Conservation (phyloP, 805 yeast species). For the Cyberlindnera xylosilytica region DNA sequence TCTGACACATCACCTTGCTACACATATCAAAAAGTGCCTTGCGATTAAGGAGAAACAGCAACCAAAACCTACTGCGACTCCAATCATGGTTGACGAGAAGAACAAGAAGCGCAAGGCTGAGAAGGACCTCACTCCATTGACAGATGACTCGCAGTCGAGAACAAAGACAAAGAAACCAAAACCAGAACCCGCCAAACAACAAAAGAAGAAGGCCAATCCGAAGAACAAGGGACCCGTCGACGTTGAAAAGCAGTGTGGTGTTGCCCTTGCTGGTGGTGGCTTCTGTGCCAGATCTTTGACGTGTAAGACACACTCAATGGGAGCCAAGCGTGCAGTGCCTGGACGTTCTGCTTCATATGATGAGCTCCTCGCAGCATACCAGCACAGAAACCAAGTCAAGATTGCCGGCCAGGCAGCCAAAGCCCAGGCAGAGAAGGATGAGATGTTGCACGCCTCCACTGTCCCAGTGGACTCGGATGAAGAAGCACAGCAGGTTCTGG, state of each 20-base stretch:
- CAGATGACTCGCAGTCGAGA: slow-evolving; percentile 7
- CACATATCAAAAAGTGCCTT: slow-evolving; percentile 39
- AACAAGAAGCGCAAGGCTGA: slow-evolving; percentile 9
- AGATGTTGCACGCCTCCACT: slow-evolving; percentile 44
- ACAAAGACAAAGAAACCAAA: slow-evolving; percentile 19
- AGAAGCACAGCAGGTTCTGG: slow-evolving; percentile 87
- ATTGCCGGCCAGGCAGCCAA: slow-evolving; percentile 79
- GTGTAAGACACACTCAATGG: slow-evolving; percentile 98
- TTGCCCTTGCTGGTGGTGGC: slow-evolving; percentile 89
- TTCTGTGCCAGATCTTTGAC: slow-evolving; percentile 94
- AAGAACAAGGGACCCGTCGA: slow-evolving; percentile 82
- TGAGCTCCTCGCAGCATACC: slow-evolving; percentile 80
- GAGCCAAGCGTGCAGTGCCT: slow-evolving; percentile 91
- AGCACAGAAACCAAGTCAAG: slow-evolving; percentile 88
- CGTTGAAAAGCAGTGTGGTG: slow-evolving; percentile 95
- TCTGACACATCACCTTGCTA: slow-evolving; percentile 33
- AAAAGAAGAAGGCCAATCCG: slow-evolving; percentile 41
- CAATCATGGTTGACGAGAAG: not conserved
- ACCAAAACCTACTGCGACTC: slow-evolving; percentile 8
- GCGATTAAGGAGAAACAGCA: slow-evolving; percentile 27
- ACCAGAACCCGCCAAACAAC: slow-evolving; percentile 29
- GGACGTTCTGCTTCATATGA: slow-evolving; percentile 95
- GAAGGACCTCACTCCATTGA: slow-evolving; percentile 20
- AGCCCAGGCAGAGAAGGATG: slow-evolving; percentile 73
- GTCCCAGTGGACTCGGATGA: slow-evolving; percentile 66